phyloP scores from a whole-genome alignment of 257 asterid genomes.

The Scutellaria barbata region DNA sequence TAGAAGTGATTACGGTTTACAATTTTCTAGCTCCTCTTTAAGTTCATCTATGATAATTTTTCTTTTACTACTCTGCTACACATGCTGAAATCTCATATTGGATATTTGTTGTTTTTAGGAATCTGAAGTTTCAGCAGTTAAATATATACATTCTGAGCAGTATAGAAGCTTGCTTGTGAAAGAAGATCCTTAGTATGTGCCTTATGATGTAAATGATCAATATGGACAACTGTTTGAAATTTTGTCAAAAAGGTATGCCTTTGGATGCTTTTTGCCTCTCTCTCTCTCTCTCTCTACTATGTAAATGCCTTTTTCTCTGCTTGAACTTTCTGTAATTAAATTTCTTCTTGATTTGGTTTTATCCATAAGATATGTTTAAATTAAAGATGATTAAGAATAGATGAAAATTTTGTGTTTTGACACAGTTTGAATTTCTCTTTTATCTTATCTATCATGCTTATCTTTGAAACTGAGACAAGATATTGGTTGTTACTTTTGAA shows the following conservation, averaged over 20 bases:
- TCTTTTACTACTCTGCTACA: neutral
- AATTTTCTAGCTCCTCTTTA: neutral
- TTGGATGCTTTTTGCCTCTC: conserved; percentile 21
- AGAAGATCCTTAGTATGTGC: conserved; percentile 78
- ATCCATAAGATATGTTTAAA: conserved; percentile 3
- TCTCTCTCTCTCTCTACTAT: conserved; percentile 20
- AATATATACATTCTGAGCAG: conserved; percentile 74
- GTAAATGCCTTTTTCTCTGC: conserved; percentile 12
- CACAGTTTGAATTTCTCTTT: conserved; percentile 9
- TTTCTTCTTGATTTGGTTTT: conserved; percentile 9
- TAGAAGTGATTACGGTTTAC: conserved; percentile 1
- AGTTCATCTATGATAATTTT: conserved; percentile 6
- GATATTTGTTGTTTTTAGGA: conserved; percentile 59
- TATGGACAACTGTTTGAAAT: conserved; percentile 84
- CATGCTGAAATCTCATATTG: conserved; percentile 33
- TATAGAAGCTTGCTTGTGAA: conserved; percentile 74
- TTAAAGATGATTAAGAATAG: neutral
- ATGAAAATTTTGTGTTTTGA: neutral
- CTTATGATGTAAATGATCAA: conserved; percentile 73
- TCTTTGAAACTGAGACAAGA: conserved; percentile 4
- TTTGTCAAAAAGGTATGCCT: conserved; percentile 71
- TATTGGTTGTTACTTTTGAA: conserved; percentile 21
- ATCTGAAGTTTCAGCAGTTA: conserved; percentile 97
- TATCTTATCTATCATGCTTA: conserved; percentile 10
- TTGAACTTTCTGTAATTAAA: neutral